phyloP scores from a whole-genome alignment of 148 eudicot genomes.

The Chenopodium berlandieri region DNA sequence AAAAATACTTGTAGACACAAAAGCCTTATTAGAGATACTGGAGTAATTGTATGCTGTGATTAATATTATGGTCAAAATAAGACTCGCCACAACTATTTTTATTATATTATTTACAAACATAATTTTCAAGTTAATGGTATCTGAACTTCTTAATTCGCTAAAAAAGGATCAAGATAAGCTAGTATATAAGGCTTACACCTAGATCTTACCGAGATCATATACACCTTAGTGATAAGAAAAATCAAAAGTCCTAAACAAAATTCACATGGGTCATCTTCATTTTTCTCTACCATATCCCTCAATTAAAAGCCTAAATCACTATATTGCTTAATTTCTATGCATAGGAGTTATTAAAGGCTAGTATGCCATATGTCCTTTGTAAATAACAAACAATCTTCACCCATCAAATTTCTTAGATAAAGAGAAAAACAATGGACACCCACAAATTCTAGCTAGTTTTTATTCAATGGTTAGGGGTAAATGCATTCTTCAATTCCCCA shows the following conservation, averaged over 20 bases:
- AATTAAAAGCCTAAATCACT: slow-evolving; percentile 14
- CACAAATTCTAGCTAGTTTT: slow-evolving; percentile 8
- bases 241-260: background rate
- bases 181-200: no score
- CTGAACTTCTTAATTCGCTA: no score
- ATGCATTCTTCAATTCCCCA: background rate
- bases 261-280: background rate
- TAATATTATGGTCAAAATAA: no score
- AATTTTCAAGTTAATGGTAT: no score
- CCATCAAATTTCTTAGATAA: slow-evolving; percentile 1
- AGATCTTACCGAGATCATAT: no score
- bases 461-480: background rate
- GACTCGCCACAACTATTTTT: no score
- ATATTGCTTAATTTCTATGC: background rate
- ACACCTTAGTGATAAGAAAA: no score
- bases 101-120: no score
- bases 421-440: slow-evolving; percentile 23
- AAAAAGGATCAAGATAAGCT: no score
- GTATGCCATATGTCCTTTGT: background rate
- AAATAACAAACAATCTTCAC: background rate
- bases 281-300: background rate
- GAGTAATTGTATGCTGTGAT: no score
- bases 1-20: no score
- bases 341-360: background rate
- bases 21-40: no score